Conservation (phyloP, 2,329 filamentous ascomycete species). For the Nigrograna mackinnonii region DNA sequence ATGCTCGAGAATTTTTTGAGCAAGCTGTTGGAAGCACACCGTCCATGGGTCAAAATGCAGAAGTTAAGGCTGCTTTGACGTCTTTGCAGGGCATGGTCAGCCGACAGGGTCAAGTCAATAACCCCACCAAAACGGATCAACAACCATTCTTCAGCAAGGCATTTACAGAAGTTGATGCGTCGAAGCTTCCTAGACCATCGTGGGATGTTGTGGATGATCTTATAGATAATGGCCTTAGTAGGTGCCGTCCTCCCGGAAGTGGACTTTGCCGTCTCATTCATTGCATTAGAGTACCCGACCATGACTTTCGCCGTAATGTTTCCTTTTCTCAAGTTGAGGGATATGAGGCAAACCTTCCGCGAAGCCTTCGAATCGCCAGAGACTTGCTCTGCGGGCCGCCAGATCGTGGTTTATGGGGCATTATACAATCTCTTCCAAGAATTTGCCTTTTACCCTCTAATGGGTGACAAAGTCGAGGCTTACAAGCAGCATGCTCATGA, state of each 20-base stretch:
- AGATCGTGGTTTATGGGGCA: constrained; percentile 32
- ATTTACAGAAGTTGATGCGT: constrained; percentile 25
- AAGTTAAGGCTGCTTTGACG: constrained; percentile 34
- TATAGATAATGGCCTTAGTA: constrained; percentile 28
- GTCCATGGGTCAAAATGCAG: constrained; percentile 35
- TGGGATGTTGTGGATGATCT: constrained; percentile 28
- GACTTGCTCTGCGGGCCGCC: constrained; percentile 21
- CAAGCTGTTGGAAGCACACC: constrained; percentile 40
- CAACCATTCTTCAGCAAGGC: constrained; percentile 24
- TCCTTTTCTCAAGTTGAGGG: constrained; percentile 31
- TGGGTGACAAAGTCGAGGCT: constrained; percentile 11
- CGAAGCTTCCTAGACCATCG: constrained; percentile 33
- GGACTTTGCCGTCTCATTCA: neutral
- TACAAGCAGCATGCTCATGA: constrained; percentile 30
- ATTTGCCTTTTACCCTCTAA: constrained; percentile 20
- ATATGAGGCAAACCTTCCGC: constrained; percentile 25
- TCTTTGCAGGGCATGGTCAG: constrained; percentile 37
- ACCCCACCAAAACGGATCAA: constrained; percentile 12
- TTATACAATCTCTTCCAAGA: constrained; percentile 32
- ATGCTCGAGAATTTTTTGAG: constrained; percentile 50
- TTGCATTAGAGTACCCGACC: constrained; percentile 25
- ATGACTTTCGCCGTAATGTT: constrained; percentile 36
- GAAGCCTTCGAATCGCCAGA: constrained; percentile 25
- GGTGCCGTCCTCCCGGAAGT: no score
- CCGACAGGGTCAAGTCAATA: constrained; percentile 23